Base-by-base conservation (phyloP, 2,329 filamentous ascomycete genomes). In the Emmonsia crescens region DNA sequence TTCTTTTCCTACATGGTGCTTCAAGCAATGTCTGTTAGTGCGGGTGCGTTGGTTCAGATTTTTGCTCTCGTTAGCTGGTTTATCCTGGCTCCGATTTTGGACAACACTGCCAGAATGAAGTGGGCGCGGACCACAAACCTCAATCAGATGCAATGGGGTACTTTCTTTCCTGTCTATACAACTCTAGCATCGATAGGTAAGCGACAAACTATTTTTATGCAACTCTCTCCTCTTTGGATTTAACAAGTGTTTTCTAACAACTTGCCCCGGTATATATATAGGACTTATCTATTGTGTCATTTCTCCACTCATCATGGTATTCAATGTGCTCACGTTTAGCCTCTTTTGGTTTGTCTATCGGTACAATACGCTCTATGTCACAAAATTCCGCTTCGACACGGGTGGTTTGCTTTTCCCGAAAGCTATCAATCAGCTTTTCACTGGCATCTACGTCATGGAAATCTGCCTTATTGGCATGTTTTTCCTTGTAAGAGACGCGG, bases 1-100 rank as follows among this genome's bases (percentile, higher is more conserved):
- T 99, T 97, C 79, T 97, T 96, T 80, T 93, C 91, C 0, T 99
- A 99, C 82, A 92, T 99, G 86, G 88, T 96, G 71, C 85, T 99
- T 10, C 94, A 97, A 70, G 91, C 92, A 0, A 81, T 97, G 68
- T 91, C 90, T 65, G 91, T 90, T 65, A 96, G 91, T 73, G 93
- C 93, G 1, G 91, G 89, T 73, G 93, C 90, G 0, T 79, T 97
- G 3, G 79, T 96, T 14, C 94, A 97, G 70, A 83, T 96, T 29
- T 85, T 84, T n/a, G 84, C 86, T 3, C 81, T 99, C 3, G 71
- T 91, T 54, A 80, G 87, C 65, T 96, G 92, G 86, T 96, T 91
- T 68, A 70, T 97, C 27, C 73, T 96, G 54, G 88, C 89, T 1
- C 89, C 86, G 1, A 82, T 96, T 0, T 73, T 95, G 51, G 94